Conservation (phyloP, 768 basidiomycete species). For the Psilocybe cyanescens region DNA sequence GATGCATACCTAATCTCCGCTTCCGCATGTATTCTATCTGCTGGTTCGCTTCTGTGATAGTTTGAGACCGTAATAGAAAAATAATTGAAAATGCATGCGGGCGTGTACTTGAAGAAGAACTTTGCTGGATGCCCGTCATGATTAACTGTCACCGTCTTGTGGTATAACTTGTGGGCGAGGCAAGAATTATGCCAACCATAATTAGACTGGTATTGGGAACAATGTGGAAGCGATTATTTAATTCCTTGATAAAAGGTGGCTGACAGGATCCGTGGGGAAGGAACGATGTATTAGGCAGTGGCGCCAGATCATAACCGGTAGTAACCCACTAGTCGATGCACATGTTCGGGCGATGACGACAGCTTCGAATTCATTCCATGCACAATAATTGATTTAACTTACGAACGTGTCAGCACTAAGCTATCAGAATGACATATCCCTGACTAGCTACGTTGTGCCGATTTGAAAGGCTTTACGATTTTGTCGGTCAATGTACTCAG, state of each 20-base stretch:
- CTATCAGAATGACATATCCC: no score
- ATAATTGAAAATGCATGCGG: neutral
- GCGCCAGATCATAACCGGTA: neutral
- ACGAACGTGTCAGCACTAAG: no score
- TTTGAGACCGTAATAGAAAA: neutral
- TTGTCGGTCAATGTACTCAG: no score
- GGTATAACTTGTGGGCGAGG: neutral
- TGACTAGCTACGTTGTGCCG: no score
- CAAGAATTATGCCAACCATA: neutral
- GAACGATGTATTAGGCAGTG: neutral
- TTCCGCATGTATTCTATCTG: neutral
- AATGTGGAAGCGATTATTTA: neutral
- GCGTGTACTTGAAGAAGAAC: neutral
- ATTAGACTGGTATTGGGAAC: neutral
- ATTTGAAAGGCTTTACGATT: no score
- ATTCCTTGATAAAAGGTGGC: neutral
- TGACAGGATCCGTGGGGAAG: neutral
- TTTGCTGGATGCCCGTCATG: neutral
- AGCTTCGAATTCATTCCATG: neutral
- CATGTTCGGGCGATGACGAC: neutral
- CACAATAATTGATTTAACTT: no score
- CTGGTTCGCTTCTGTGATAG: neutral
- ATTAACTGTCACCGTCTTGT: neutral
- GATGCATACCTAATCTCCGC: neutral
- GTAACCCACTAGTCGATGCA: neutral